These are phyloP conservation scores for Aegilops sharonensis DNA, from an alignment of 176 grass and related monocot genomes.

Conservation along the genomic window DNA sequence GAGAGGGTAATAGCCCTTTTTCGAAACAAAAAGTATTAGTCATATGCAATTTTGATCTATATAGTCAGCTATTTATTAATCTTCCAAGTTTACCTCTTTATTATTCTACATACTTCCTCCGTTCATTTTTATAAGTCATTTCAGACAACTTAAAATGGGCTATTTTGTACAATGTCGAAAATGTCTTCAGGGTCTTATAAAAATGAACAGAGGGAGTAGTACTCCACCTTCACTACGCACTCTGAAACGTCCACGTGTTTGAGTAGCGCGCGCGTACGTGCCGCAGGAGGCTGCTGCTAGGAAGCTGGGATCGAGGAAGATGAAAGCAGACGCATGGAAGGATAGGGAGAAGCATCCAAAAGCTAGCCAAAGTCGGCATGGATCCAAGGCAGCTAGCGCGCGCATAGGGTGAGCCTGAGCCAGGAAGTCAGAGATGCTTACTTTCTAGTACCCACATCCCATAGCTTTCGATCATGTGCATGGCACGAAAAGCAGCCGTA, in stretches of 20 bases:
- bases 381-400: neutral
- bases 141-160: too few species aligned
- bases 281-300: neutral
- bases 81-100: too few species aligned
- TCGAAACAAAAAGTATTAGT: too few species aligned
- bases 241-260: neutral
- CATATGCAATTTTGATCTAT: too few species aligned
- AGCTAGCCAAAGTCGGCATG: neutral
- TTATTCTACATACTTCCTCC: too few species aligned
- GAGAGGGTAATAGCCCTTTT: too few species aligned
- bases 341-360: neutral
- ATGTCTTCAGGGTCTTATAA: too few species aligned
- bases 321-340: neutral
- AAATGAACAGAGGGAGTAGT: too few species aligned
- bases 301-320: neutral
- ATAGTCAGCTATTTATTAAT: too few species aligned
- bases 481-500: neutral
- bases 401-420: neutral
- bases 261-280: neutral
- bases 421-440: constrained; percentile 8
- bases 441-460: neutral
- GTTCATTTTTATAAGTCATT: too few species aligned
- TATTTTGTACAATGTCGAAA: too few species aligned
- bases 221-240: neutral
- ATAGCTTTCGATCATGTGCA: neutral